These are phyloP conservation scores for Crucihimalaya himalaica DNA, from an alignment of 345 rosid species.

Conservation along the genomic window DNA sequence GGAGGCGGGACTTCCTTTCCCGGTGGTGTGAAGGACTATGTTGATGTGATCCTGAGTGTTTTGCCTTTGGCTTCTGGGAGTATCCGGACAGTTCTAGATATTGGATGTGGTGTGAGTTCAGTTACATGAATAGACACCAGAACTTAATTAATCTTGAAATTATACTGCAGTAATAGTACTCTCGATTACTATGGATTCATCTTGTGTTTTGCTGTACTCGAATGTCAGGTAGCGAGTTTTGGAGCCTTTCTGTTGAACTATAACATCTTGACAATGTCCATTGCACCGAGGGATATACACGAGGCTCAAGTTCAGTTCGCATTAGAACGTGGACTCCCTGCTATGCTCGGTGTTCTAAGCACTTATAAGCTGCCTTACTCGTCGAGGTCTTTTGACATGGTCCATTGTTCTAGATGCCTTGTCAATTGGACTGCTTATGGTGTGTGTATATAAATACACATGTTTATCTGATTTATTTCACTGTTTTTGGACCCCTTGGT, in stretches of 20 bases:
- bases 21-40: slow-evolving; percentile 57
- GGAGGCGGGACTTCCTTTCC: slow-evolving; percentile 83
- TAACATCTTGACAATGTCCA: slow-evolving; percentile 67
- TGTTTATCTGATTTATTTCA: neutral
- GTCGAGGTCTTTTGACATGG: slow-evolving; percentile 68
- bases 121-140: slow-evolving; percentile 10
- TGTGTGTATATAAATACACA: neutral
- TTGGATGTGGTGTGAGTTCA: slow-evolving; percentile 71
- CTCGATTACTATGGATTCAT: neutral
- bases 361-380: slow-evolving; percentile 64
- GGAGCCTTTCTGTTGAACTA: slow-evolving; percentile 59
- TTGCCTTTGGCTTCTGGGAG: slow-evolving; percentile 60
- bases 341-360: slow-evolving; percentile 66
- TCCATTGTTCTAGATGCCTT: slow-evolving; percentile 79
- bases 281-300: slow-evolving; percentile 75
- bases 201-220: neutral
- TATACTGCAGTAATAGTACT: neutral
- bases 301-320: slow-evolving; percentile 82
- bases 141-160: slow-evolving; percentile 11
- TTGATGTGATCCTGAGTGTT: slow-evolving; percentile 47
- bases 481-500: neutral
- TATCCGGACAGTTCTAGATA: slow-evolving; percentile 62
- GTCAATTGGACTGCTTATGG: slow-evolving; percentile 63
- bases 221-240: slow-evolving; percentile 71
- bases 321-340: slow-evolving; percentile 74